Conservation (phyloP, 1,284 basidiomycete species). For the Irpex rosettiformis region DNA sequence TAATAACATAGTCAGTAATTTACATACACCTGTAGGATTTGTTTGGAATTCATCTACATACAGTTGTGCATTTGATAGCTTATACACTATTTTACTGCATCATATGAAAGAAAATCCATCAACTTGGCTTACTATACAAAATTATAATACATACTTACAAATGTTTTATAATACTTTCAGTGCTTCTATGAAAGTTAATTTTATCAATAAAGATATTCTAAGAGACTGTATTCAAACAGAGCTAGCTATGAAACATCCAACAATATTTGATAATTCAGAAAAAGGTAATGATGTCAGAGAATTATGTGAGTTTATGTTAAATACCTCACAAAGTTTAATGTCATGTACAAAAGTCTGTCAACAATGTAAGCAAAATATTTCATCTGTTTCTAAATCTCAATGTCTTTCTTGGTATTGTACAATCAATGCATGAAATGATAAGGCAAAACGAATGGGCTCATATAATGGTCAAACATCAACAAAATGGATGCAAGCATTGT, state of each 20-base stretch:
- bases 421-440: background rate
- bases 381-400: background rate
- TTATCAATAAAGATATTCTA: background rate
- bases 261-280: background rate
- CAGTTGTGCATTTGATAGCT: slow-evolving; percentile 4
- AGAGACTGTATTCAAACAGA: background rate
- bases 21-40: background rate
- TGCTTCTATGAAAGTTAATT: background rate
- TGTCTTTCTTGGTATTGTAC: background rate
- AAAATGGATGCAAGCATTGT: background rate
- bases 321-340: background rate
- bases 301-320: background rate
- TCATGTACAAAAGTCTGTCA: background rate
- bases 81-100: background rate
- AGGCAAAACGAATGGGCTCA: background rate
- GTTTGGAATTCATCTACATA: background rate
- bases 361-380: background rate
- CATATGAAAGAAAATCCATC: background rate
- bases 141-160: background rate
- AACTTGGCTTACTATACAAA: background rate
- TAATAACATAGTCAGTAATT: background rate
- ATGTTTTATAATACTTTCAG: background rate
- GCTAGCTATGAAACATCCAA: background rate
- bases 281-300: background rate
- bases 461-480: background rate